Conservation (phyloP, 345 rosid genomes). For the Populus euphratica region DNA sequence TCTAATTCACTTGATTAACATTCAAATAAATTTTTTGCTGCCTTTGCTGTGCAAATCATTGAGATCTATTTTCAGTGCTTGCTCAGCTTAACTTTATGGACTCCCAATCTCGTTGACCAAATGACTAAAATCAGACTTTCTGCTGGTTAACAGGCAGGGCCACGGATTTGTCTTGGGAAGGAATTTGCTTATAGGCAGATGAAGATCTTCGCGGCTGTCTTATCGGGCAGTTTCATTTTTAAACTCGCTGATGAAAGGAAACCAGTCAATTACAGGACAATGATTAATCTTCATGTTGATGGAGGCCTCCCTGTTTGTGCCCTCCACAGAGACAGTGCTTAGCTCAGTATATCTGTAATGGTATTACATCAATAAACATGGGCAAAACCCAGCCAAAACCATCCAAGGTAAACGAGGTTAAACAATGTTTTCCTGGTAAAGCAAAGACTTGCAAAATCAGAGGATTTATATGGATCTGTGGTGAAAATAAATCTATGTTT, state of each 20-base stretch:
- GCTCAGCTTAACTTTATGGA: background rate
- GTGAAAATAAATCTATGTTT: too few relatives aligned
- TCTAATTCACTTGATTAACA: background rate
- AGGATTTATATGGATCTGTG: too few relatives aligned
- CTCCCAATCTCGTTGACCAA: background rate
- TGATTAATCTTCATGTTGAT: conserved; percentile 56
- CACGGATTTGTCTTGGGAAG: conserved; percentile 40
- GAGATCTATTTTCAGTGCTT: background rate
- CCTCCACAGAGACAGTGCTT: conserved; percentile 15
- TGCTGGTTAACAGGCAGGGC: conserved; percentile 41
- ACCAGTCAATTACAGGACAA: conserved; percentile 47
- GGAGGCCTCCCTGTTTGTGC: conserved; percentile 56
- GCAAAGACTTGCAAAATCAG: too few relatives aligned
- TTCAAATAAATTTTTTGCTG: background rate
- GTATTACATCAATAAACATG: too few relatives aligned
- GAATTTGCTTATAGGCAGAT: conserved; percentile 45
- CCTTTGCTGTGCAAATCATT: background rate
- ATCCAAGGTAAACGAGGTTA: too few relatives aligned
- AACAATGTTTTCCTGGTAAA: too few relatives aligned
- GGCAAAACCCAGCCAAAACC: too few relatives aligned
- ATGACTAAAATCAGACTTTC: conserved; percentile 36
- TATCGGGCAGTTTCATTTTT: conserved; percentile 39
- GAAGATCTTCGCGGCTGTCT: conserved; percentile 35
- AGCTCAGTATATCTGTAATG: background rate
- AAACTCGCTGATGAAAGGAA: conserved; percentile 38